Evolutionary conservation across 2,329 filamentous ascomycete genomes (phyloP), one percentile per base, ranked within the genome.

Genomic region (Fusarium clavum): DNA sequence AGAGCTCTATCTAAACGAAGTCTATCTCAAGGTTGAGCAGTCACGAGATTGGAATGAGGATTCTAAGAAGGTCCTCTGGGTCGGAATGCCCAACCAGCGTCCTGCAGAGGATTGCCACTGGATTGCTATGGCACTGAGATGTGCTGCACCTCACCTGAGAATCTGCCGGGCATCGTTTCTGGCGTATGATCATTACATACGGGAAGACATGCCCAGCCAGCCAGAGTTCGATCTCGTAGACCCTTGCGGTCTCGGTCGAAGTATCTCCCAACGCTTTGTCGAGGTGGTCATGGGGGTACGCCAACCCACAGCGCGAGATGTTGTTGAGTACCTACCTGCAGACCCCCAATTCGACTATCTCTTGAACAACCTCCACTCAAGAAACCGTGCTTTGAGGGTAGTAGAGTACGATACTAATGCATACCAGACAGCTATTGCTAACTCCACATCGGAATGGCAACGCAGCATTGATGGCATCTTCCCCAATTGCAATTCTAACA

Each of bases 1-100:
- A 54, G 83, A 85, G 73, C 79, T 85, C 30, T 83, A 82, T 65
- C 76, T 85, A 3, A 83, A 82, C 61, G 79, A 83, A 51, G 80
- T 85, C 14, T 83, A 81, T 60, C 78, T 85, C 46, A 84, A 84
- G 73, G 79, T 77, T 10, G 76, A 80, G 40, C 80, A 82, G 60
- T 75, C 76, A n/a, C 57, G 67, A 43, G 70, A 78, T 40, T 76
- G 74, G 61, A 79, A 81, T 57, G 65, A 76, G 18, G 77, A 80
- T 55, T 73, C 74, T 3, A 75, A 74, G 52, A 77, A 79, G 61
- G 73, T 79, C 8, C 78, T 85, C 22, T 85, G 83, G 83, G 75
- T 85, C 48, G 83, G 83, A 16, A 49, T 83, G 12, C 83, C 83
- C 9, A 84, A 84, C 62, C 73, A 78, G 38, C 77, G 78, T 1